Conservation (phyloP, 495 filamentous ascomycete genomes). For the Aspergillus bertholletiae region DNA sequence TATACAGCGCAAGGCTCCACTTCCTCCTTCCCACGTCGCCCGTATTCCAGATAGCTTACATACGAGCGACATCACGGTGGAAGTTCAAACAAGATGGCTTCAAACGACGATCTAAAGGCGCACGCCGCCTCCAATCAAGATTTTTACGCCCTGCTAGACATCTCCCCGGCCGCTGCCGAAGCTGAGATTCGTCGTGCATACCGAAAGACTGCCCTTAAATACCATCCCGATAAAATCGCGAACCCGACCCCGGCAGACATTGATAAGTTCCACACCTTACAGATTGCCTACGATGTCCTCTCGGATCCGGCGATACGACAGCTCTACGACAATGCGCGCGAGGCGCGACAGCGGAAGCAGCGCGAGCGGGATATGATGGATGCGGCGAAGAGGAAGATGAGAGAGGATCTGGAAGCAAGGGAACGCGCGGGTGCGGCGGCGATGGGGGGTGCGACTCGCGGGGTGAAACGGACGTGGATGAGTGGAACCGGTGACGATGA, state of each 20-base stretch:
- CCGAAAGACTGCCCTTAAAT: constrained; percentile 80
- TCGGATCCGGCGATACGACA: constrained; percentile 56
- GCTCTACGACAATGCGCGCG: constrained; percentile 67
- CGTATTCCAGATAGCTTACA: no score
- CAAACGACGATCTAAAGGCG: constrained; percentile 51
- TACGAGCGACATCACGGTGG: not conserved
- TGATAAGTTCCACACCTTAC: constrained; percentile 71
- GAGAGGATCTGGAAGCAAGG: constrained; percentile 67
- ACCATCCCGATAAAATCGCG: constrained; percentile 81
- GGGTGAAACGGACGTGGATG: constrained; percentile 47
- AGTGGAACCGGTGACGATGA: constrained; percentile 44
- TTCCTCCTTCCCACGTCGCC: no score
- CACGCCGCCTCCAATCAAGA: constrained; percentile 62
- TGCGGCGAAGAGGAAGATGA: constrained; percentile 65
- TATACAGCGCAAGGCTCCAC: not conserved
- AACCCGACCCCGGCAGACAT: constrained; percentile 54
- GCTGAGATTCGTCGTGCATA: constrained; percentile 83
- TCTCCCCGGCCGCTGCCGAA: constrained; percentile 60
- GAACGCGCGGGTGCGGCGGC: constrained; percentile 45
- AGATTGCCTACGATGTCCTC: constrained; percentile 70
- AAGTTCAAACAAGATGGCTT: constrained; percentile 21
- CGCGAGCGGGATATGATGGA: constrained; percentile 64
- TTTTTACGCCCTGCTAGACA: constrained; percentile 78
- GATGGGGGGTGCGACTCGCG: constrained; percentile 23
- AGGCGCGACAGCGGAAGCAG: constrained; percentile 57